Evolutionary conservation across 306 rosid species (phyloP), one percentile per base, ranked within the genome.

Genomic region (Astragalus membranaceus): DNA sequence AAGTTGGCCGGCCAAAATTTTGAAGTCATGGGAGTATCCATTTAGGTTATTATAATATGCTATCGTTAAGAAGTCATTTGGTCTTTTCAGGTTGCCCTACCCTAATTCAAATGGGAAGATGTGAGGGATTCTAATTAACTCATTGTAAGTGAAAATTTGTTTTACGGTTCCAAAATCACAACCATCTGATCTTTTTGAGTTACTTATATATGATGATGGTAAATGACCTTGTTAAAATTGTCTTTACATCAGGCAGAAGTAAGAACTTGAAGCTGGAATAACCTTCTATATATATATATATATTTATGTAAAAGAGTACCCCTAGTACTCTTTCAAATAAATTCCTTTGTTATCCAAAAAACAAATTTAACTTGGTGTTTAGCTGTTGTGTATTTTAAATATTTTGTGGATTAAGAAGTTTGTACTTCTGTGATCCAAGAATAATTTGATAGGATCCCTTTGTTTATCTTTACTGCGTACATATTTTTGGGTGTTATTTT

Each of bases 21-120:
- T n/a, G n/a, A n/a, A n/a, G n/a, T n/a, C n/a, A n/a, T n/a, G n/a
- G n/a, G 2, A 23, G 2, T 23, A 23, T 23, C 2, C 2, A 23
- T 23, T 23, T 23, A 23, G 26, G 26, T 52, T 52, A 23, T 3
- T 26, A 23, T 23, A 23, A 23, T 35, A 1, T 7, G 0, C 2
- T 26, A 26, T 26, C 36, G 15, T 17, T 72, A 60, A 60, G n/a
- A 49, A 51, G 41, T 70, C 0, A 0, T 46, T 60, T 51, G 57
- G 36, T 32, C 20, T 30, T 51, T 52, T 42, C 83, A 79, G 83
- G 76, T 67, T 79, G 39, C 76, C 83, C 12, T 69, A 47, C 58
- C 52, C 33, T 1, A 29, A 61, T 13, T 68, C 63, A 74, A 68
- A 23, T 13, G 39, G 6, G 8, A 49, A 11, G 41, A 53, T 26